Conservation (phyloP, 768 basidiomycete genomes). For the Obba rivulosa region DNA sequence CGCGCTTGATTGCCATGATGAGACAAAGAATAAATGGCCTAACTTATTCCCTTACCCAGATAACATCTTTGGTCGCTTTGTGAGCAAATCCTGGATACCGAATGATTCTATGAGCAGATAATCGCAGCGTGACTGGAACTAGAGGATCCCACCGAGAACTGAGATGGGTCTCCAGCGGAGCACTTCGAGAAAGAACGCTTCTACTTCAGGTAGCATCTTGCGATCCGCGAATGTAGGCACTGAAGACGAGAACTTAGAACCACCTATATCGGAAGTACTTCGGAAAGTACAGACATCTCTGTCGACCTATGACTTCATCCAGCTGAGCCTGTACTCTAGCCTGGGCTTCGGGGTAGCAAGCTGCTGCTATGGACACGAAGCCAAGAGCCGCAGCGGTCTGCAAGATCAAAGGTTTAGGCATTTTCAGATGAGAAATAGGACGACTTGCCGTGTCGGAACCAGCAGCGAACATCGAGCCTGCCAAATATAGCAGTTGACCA, state of each 20-base stretch:
- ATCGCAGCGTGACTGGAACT: too few species aligned
- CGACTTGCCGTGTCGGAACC: constrained; percentile 35
- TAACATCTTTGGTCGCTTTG: constrained; percentile 56
- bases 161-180: constrained; percentile 38
- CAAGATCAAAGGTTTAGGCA: too few species aligned
- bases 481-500: constrained; percentile 32
- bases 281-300: constrained; percentile 23
- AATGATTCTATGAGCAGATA: background rate
- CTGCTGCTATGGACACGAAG: constrained; percentile 32
- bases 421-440: background rate
- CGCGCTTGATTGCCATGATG: constrained; percentile 15
- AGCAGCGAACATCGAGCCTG: constrained; percentile 39
- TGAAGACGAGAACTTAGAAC: background rate
- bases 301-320: constrained; percentile 30
- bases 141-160: constrained; percentile 24
- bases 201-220: constrained; percentile 29
- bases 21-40: background rate
- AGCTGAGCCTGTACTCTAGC: constrained; percentile 31
- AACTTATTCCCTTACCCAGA: constrained; percentile 38
- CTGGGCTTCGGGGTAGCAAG: constrained; percentile 29
- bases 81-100: constrained; percentile 53
- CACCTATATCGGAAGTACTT: background rate
- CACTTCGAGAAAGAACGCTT: constrained; percentile 36
- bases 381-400: constrained; percentile 26
- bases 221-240: constrained; percentile 39